These are phyloP conservation scores for Dacryopinax primogenitus DNA, from an alignment of 768 basidiomycete genomes.

Conservation along the genomic window DNA sequence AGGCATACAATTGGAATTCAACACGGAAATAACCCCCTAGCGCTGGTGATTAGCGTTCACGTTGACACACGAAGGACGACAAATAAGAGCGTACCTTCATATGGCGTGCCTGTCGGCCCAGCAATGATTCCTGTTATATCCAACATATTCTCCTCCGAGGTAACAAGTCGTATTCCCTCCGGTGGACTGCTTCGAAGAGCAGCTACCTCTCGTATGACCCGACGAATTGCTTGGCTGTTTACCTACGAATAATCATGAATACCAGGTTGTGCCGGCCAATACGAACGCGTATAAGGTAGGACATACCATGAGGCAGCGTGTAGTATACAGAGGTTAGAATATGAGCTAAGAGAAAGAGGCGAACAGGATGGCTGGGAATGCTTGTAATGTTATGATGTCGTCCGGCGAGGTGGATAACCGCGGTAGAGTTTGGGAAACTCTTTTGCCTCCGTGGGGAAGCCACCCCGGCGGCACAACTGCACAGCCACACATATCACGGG, in stretches of 20 bases:
- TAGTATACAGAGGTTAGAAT: slow-evolving; percentile 14
- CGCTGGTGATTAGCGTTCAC: background rate
- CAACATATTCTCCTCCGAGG: slow-evolving; percentile 77
- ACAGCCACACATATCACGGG: too few relatives aligned
- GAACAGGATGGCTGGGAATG: background rate
- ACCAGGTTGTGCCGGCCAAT: background rate
- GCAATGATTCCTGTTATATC: slow-evolving; percentile 79
- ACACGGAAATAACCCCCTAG: slow-evolving; percentile 53
- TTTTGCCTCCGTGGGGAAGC: background rate
- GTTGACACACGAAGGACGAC: background rate
- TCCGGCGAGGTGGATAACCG: background rate
- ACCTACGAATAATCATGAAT: background rate
- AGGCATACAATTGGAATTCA: slow-evolving; percentile 65
- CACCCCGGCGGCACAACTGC: background rate
- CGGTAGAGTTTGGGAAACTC: background rate
- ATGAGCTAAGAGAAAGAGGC: slow-evolving; percentile 3
- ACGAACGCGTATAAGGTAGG: background rate
- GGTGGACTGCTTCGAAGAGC: slow-evolving; percentile 63
- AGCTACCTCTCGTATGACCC: background rate
- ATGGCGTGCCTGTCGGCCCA: slow-evolving; percentile 69
- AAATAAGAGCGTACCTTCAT: slow-evolving; percentile 30
- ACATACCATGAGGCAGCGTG: background rate
- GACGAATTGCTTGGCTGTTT: slow-evolving; percentile 2
- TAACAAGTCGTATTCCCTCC: slow-evolving; percentile 81
- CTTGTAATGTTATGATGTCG: background rate